phyloP scores from a whole-genome alignment of 2,329 filamentous ascomycete genomes.

The Tolypocladium tropicale region DNA sequence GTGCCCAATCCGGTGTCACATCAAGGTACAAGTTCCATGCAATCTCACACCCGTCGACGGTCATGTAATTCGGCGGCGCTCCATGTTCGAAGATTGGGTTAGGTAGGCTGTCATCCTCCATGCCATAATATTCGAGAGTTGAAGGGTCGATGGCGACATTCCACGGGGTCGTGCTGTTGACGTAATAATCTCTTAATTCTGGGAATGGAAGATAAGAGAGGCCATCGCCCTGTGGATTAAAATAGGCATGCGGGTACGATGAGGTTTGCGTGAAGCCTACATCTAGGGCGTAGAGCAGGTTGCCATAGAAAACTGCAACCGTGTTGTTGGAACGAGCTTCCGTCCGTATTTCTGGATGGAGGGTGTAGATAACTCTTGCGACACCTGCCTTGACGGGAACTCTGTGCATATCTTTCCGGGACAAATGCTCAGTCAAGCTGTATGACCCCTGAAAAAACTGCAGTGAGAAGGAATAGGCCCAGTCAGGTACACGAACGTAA shows the following conservation, averaged over 20 bases:
- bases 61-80: constrained; percentile 24
- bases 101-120: constrained; percentile 12
- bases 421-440: not conserved
- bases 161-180: constrained; percentile 20
- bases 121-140: constrained; percentile 13
- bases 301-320: constrained; percentile 30
- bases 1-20: constrained; percentile 18
- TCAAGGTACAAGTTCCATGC: constrained; percentile 19
- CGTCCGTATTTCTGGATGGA: constrained; percentile 10
- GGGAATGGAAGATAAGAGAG: constrained; percentile 10
- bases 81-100: constrained; percentile 15
- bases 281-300: constrained; percentile 31
- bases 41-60: constrained; percentile 26
- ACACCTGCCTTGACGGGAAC: constrained; percentile 9
- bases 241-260: constrained; percentile 11
- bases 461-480: constrained; percentile 10
- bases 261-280: constrained; percentile 18
- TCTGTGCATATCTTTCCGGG: constrained; percentile 11
- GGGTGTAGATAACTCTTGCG: constrained; percentile 9
- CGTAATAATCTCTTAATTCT: constrained; percentile 18
- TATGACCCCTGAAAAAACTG: constrained; percentile 9
- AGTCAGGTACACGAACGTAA: constrained; percentile 18
- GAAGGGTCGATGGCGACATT: constrained; percentile 17
- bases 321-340: constrained; percentile 20
- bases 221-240: constrained; percentile 7